Evolutionary conservation across 2,329 filamentous ascomycete genomes (phyloP).

Genomic region (Beauveria brongniartii): DNA sequence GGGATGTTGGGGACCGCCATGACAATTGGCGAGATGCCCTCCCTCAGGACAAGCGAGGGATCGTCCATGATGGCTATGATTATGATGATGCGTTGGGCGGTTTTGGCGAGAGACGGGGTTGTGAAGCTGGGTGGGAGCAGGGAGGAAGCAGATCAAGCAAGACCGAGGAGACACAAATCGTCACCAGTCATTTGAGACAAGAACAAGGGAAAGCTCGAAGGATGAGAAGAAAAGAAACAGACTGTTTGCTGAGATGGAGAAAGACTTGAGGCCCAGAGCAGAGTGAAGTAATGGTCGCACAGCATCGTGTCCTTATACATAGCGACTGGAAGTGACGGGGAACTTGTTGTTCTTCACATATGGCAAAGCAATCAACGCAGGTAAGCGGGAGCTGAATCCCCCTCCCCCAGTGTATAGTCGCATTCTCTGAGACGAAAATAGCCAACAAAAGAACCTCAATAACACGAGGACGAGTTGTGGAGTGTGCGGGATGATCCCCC

Average conservation of each 20-base stretch:
- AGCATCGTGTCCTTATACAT: background rate
- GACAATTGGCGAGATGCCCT: slow-evolving; percentile 15
- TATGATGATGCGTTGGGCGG: too few species aligned
- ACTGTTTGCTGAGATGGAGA: background rate
- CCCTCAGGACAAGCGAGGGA: background rate
- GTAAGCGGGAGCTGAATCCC: background rate
- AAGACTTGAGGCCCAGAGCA: background rate
- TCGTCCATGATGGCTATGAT: background rate
- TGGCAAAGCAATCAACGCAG: background rate
- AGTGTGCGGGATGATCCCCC: background rate
- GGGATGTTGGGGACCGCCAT: slow-evolving; percentile 15
- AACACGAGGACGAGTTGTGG: background rate
- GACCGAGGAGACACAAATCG: background rate
- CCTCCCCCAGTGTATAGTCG: background rate
- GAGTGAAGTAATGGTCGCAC: background rate
- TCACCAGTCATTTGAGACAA: background rate
- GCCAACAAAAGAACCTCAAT: slow-evolving; percentile 1
- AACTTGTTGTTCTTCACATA: background rate
- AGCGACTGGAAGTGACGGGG: background rate
- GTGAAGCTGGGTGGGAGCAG: background rate
- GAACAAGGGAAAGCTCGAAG: background rate
- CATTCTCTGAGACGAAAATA: slow-evolving; percentile 2
- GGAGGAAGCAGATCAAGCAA: background rate
- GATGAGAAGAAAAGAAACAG: background rate
- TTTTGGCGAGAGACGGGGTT: too few species aligned